These are phyloP conservation scores for Letharia lupina DNA, from an alignment of 495 filamentous ascomycete species.

Conservation along the genomic window DNA sequence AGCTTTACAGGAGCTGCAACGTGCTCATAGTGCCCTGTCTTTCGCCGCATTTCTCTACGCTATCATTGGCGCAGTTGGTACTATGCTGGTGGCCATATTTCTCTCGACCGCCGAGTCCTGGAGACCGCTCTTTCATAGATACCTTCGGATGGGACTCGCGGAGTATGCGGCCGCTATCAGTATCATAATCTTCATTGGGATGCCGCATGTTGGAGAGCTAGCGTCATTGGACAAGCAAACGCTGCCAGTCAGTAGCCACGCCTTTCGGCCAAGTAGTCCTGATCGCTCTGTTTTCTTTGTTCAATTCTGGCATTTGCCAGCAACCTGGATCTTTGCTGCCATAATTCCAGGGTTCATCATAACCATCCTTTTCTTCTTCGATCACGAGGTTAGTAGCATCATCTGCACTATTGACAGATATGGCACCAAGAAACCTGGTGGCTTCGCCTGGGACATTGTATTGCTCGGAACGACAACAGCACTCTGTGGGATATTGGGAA, in stretches of 20 bases:
- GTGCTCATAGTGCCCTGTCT: constrained; percentile 48
- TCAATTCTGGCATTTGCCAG: constrained; percentile 55
- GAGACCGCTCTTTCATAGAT: constrained; percentile 58
- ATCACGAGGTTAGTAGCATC: constrained; percentile 68
- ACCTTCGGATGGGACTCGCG: constrained; percentile 54
- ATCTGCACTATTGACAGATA: constrained; percentile 63
- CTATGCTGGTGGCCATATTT: constrained; percentile 58
- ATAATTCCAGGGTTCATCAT: constrained; percentile 60
- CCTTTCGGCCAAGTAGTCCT: constrained; percentile 53
- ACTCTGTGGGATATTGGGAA: constrained; percentile 59
- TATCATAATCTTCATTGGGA: constrained; percentile 59
- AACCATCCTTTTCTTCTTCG: constrained; percentile 65
- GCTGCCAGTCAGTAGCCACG: constrained; percentile 44
- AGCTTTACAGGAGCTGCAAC: constrained; percentile 58
- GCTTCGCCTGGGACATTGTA: constrained; percentile 63
- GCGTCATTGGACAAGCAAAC: constrained; percentile 53
- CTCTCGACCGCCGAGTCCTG: constrained; percentile 57
- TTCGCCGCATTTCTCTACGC: constrained; percentile 65
- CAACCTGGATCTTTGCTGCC: constrained; percentile 55
- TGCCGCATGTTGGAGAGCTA: constrained; percentile 60
- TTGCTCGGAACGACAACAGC: constrained; percentile 62
- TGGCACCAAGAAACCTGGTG: constrained; percentile 56
- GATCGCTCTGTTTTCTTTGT: constrained; percentile 54
- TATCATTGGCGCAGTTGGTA: constrained; percentile 60
- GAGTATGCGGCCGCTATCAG: constrained; percentile 68